phyloP scores from a whole-genome alignment of 352 stramenopile genomes.

The Plasmopara halstedii region DNA sequence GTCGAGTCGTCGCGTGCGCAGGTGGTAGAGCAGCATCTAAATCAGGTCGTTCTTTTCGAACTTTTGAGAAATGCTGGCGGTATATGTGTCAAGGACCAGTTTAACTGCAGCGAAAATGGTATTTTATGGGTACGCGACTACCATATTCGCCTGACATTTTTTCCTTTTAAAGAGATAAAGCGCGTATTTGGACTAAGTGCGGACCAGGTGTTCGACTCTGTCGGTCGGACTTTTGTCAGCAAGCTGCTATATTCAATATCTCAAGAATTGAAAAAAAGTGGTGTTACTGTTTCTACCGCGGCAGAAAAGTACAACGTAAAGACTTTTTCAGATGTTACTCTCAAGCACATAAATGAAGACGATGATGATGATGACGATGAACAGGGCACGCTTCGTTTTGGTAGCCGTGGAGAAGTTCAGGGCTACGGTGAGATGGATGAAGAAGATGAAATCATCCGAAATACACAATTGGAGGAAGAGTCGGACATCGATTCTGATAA shows the following conservation, averaged over 20 bases:
- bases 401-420: conserved; percentile 66
- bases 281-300: conserved; percentile 43
- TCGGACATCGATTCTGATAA: conserved; percentile 56
- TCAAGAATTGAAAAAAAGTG: conserved; percentile 89
- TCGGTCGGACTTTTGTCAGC: conserved; percentile 86
- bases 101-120: conserved; percentile 84
- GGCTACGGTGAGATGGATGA: conserved; percentile 92
- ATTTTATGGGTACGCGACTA: conserved; percentile 96
- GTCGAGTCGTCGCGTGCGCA: conserved; percentile 47
- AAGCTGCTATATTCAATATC: conserved; percentile 94
- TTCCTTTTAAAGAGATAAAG: conserved; percentile 91
- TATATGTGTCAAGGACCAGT: conserved; percentile 88
- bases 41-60: conserved; percentile 90
- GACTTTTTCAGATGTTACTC: conserved; percentile 17
- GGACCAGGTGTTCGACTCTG: conserved; percentile 87
- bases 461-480: conserved; percentile 48
- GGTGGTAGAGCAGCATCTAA: conserved; percentile 85
- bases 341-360: conserved; percentile 43
- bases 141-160: conserved; percentile 92
- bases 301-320: conserved; percentile 43
- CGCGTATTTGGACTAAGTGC: conserved; percentile 92
- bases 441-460: conserved; percentile 85
- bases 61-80: conserved; percentile 90
- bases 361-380: conserved; percentile 86
- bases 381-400: conserved; percentile 82